Conservation (phyloP, 177 flowering plant genomes). For the Tripterygium wilfordii region DNA sequence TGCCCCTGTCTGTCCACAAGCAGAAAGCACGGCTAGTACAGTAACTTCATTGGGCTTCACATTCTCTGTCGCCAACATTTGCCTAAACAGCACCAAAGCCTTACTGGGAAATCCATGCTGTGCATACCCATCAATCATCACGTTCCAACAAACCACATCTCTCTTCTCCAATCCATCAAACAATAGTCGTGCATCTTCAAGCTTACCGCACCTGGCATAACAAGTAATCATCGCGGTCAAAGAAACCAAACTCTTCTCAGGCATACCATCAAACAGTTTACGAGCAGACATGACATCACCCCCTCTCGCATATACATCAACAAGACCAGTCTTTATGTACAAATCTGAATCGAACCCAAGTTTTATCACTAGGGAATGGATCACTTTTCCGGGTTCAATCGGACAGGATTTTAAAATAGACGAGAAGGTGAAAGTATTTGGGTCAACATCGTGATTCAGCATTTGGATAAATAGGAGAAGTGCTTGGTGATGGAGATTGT, state of each 20-base stretch:
- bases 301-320: conserved; percentile 63
- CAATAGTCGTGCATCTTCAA: conserved; percentile 44
- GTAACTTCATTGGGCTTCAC: conserved; percentile 58
- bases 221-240: conserved; percentile 73
- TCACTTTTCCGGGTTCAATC: conserved; percentile 23
- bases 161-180: conserved; percentile 60
- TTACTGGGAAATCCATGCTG: conserved; percentile 55
- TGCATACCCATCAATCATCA: conserved; percentile 74
- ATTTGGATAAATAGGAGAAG: conserved; percentile 41
- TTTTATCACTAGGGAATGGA: conserved; percentile 57
- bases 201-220: conserved; percentile 51
- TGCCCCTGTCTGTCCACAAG: conserved; percentile 77
- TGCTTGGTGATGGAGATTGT: conserved; percentile 35
- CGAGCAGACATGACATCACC: conserved; percentile 57
- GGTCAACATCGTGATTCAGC: conserved; percentile 42
- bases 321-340: conserved; percentile 60
- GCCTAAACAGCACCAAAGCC: conserved; percentile 46
- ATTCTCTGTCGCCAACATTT: conserved; percentile 45
- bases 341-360: conserved; percentile 37
- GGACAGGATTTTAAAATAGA: conserved; percentile 51
- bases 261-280: conserved; percentile 59
- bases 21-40: conserved; percentile 60
- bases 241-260: conserved; percentile 53
- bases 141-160: conserved; percentile 88
- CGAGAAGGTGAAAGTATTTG: conserved; percentile 74